Evolutionary conservation across 2,329 filamentous ascomycete species (phyloP).

Genomic region (Venturia nashicola): DNA sequence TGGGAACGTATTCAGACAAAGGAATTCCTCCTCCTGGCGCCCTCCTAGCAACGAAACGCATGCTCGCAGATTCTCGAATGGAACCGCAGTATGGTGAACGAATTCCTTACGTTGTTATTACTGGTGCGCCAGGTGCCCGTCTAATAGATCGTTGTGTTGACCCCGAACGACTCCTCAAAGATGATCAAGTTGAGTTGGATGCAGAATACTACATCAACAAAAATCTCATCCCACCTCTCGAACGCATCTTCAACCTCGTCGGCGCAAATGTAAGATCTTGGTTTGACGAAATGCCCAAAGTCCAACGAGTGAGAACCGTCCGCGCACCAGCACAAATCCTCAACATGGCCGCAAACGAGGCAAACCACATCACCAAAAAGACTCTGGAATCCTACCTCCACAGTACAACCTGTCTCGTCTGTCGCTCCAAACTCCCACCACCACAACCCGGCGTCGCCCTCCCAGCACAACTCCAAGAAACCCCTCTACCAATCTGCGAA

Average conservation of each 20-base stretch:
- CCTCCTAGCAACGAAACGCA: constrained; percentile 71
- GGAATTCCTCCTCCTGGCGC: constrained; percentile 76
- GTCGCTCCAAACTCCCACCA: constrained; percentile 45
- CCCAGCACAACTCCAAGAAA: neutral
- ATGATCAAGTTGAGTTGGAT: constrained; percentile 70
- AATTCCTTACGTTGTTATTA: constrained; percentile 86
- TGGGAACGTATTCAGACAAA: constrained; percentile 77
- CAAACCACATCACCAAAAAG: constrained; percentile 38
- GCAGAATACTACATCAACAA: constrained; percentile 96
- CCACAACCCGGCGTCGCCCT: constrained; percentile 14
- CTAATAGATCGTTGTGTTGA: constrained; percentile 84
- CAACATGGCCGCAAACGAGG: constrained; percentile 7
- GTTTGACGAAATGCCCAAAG: constrained; percentile 95
- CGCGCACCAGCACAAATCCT: constrained; percentile 23
- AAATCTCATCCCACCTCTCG: constrained; percentile 86
- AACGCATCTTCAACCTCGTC: constrained; percentile 92
- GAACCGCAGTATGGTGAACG: constrained; percentile 94
- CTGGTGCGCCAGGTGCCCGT: constrained; percentile 72
- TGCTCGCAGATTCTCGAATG: constrained; percentile 73
- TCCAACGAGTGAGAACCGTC: constrained; percentile 62
- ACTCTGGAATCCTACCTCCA: constrained; percentile 94
- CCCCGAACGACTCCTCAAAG: constrained; percentile 68
- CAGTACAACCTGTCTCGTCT: constrained; percentile 66
- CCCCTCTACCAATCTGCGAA: constrained; percentile 42
- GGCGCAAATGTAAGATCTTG: constrained; percentile 82